Conservation (phyloP, 2,329 filamentous ascomycete genomes). For the Thelonectria blattea region DNA sequence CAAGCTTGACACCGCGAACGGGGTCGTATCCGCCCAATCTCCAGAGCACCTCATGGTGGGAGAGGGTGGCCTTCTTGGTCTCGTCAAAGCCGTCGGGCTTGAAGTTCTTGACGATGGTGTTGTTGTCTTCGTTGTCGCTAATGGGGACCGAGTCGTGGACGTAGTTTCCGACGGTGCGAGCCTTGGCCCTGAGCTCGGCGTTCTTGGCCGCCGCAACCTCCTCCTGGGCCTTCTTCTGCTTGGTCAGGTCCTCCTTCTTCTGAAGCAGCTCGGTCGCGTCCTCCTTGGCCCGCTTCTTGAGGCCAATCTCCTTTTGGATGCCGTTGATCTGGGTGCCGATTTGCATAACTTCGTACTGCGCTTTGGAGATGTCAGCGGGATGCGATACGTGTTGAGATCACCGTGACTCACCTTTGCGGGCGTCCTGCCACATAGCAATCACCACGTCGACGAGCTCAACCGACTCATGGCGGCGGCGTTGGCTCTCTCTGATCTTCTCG, state of each 20-base stretch:
- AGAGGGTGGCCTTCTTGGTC: constrained; percentile 79
- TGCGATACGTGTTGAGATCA: constrained; percentile 1
- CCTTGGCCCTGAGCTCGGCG: constrained; percentile 73
- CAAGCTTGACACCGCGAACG: constrained; percentile 90
- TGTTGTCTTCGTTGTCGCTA: constrained; percentile 88
- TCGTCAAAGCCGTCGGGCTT: constrained; percentile 75
- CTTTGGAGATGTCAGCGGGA: constrained; percentile 33
- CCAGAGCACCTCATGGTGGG: constrained; percentile 92
- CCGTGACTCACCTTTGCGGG: constrained; percentile 65
- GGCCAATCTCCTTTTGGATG: constrained; percentile 86
- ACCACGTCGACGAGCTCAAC: constrained; percentile 90
- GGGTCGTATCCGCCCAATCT: constrained; percentile 91
- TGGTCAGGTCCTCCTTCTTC: constrained; percentile 78
- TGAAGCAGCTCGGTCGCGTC: constrained; percentile 80
- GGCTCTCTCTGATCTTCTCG: constrained; percentile 89
- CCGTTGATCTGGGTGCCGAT: constrained; percentile 86
- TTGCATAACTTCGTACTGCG: constrained; percentile 79
- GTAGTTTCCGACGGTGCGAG: constrained; percentile 73
- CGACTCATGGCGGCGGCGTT: constrained; percentile 79
- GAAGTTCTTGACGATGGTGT: constrained; percentile 79
- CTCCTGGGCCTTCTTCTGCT: constrained; percentile 81
- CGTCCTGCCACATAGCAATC: constrained; percentile 84
- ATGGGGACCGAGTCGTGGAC: constrained; percentile 89
- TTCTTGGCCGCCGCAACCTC: constrained; percentile 80
- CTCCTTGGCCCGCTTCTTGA: constrained; percentile 94